Evolutionary conservation across 73 alveolate species (phyloP), one percentile per base, ranked within the genome.

Genomic region (Paramecium biaurelia): DNA sequence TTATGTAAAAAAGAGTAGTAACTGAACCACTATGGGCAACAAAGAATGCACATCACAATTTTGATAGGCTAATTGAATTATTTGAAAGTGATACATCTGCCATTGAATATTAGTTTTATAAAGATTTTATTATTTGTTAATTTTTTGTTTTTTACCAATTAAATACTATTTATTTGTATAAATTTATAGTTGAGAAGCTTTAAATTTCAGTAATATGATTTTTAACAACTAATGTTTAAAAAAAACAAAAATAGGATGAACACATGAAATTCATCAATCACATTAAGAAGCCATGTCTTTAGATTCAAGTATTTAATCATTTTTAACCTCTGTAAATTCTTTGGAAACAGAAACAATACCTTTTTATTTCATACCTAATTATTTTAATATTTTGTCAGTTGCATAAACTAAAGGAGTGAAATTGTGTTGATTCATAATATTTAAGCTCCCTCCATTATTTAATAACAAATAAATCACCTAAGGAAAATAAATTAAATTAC

Each of bases 1-100:
- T 79, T 79, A 79, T 79, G 90, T n/a, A 79, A 34, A 79, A 79
- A 79, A 20, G 76, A 41, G 30, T 23, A 79, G 49, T 79, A 79
- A 12, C 45, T 18, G 28, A 42, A 79, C 90, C 90, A 79, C 20
- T 26, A n/a, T 1, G 90, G 90, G 23, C 76, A 43, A 47, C 90
- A 79, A 21, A 79, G 74, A 23, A 79, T 34, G 28, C 90, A 79
- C 57, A 34, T 37, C 14, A 74, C 59, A 74, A 74, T 74, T 74
- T 41, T 74, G 37, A 37, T 37, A 37, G 87, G 57, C 87, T 74
- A 74, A 23, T 4, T 53, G 59, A 47, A 47, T 4, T 47, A 1
- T 15, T 12, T 1, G 24, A 47, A 18, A 53, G 5, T n/a, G 6
- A 18, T 53, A 53, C 68, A 53, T 53, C 68, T 53, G 30, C 30